Evolutionary conservation across 2,329 filamentous ascomycete genomes (phyloP).

Genomic region (Phoma sp.): DNA sequence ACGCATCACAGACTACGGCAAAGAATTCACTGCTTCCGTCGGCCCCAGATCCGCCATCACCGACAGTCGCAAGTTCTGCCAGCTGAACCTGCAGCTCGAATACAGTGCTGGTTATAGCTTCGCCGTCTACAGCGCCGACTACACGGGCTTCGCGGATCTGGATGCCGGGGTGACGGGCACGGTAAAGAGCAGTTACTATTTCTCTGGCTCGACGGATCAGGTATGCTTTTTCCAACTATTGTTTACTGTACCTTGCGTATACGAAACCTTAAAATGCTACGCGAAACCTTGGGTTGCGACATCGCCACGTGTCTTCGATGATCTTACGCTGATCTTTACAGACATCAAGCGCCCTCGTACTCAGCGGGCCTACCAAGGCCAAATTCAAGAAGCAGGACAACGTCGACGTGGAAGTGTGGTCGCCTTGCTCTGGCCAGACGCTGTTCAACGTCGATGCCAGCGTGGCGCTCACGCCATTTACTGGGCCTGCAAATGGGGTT

Average conservation of each 20-base stretch:
- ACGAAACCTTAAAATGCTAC: no score
- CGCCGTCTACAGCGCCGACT: constrained; percentile 44
- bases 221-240: neutral
- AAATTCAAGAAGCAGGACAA: constrained; percentile 55
- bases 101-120: constrained; percentile 47
- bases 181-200: constrained; percentile 46
- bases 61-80: constrained; percentile 48
- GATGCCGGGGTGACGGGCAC: constrained; percentile 43
- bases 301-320: neutral
- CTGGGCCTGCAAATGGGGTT: constrained; percentile 27
- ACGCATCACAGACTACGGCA: constrained; percentile 30
- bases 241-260: neutral
- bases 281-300: no score
- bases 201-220: constrained; percentile 41
- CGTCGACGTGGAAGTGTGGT: constrained; percentile 36
- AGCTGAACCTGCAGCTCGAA: constrained; percentile 43
- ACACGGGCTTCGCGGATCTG: constrained; percentile 44
- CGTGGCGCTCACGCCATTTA: constrained; percentile 37
- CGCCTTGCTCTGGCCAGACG: constrained; percentile 35
- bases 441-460: constrained; percentile 42
- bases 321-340: neutral
- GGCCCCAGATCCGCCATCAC: constrained; percentile 29
- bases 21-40: constrained; percentile 41
- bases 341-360: constrained; percentile 11
- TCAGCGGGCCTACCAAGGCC: constrained; percentile 49